Base-by-base conservation (phyloP, 345 rosid species). In the Melastoma malabathricum region DNA sequence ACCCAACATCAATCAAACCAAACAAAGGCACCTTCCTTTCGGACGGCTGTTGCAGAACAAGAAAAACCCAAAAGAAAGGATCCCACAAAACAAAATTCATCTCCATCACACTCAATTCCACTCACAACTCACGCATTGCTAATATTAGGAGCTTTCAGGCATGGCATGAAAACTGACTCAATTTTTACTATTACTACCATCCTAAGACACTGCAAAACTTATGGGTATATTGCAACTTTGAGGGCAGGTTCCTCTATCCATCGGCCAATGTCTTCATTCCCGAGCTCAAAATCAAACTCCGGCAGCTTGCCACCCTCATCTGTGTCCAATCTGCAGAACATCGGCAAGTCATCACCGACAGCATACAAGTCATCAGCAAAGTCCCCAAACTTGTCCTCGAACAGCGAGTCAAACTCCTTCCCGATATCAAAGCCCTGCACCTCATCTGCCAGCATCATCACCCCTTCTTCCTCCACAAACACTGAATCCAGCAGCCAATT, bases 21-120 rank as follows among this genome's bases (percentile, higher is more conserved):
- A 27, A 27, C 31, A 27, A 27, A 50, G 39, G 41, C 43, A 50
- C n/a, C 34, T 50, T 23, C 68, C 74, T 72, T 52, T 68, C 52
- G 84, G 83, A 75, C 74, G 77, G 87, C 93, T 80, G 77, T 59
- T 43, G 47, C 50, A 75, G 86, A 86, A 61, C 86, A 63, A 43
- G 54, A 78, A 83, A 77, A 80, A 72, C 82, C 81, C 68, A 65
- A 69, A 68, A 68, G 59, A 8, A 45, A 22, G 6, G 10, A 19
- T 25, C 18, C 59, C 27, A 4, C 38, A 22, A 49, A 49, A 49
- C 14, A 14, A 13, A 29, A 13, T 22, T 49, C 62, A 43, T 34
- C 23, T 15, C 49, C 10, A 57, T 48, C 51, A 5, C 18, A 27
- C n/a, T n/a, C 50, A 25, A 46, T 58, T 9, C 54, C 54, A 50